Evolutionary conservation across 768 basidiomycete species (phyloP), one percentile per base, ranked within the genome.

Genomic region (Leccinum variicolor): DNA sequence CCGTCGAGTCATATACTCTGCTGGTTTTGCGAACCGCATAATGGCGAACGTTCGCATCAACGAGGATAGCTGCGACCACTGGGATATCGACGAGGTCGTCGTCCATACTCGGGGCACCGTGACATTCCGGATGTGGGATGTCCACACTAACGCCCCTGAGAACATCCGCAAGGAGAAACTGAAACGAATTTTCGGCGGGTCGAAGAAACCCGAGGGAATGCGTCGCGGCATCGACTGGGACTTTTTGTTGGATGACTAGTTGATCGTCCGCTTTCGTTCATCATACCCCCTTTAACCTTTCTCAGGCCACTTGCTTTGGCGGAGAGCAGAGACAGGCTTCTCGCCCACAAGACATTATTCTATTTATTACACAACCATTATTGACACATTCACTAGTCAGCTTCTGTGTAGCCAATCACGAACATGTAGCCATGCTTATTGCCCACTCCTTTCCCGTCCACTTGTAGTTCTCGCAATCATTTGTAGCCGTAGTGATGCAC

Each of bases 91-190:
- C 66, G 81, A 84, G 65, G 82, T 90, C 50, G 72, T 84, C 50
- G 80, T 90, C 7, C 71, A 74, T 46, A 87, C 88, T n/a, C 64
- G 66, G 17, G 89, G 89, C 17, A 73, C 69, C 45, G 79, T 91
- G 55, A 81, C 79, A 3, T 87, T 91, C 70, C 83, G 84, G 29
- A 90, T 90, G 88, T 91, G 89, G 89, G 87, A 91, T 69, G 79
- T 87, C 53, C 79, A 80, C 60, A 82, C 84, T 15, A 78, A 81
- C 61, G 77, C 82, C 47, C 84, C 87, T 19, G 89, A 91, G 69
- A 82, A 80, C 48, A 56, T 74, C 48, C 81, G 80, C 55, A 84
- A 81, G 69, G 89, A 90, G 73, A 74, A 78, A 2, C 69, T 85
- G 62, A 86, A 82, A 68, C 79, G 87, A 50, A 76, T 89, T 58